Base-by-base conservation (phyloP, 2,329 filamentous ascomycete species). In the Colletotrichum magnum region DNA sequence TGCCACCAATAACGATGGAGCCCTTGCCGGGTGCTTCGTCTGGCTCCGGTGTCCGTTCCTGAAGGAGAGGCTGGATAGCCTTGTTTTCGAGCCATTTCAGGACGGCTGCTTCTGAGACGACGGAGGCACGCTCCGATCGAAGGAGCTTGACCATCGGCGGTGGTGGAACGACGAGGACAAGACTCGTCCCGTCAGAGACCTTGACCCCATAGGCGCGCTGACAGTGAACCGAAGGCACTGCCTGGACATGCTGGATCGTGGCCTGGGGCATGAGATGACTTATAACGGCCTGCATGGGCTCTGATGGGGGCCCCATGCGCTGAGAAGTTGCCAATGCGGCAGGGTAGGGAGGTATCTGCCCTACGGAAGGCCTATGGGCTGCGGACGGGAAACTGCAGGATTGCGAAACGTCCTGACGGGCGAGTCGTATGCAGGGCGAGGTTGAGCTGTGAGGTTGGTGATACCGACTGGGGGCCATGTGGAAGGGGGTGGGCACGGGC, bases 161-260 rank as follows among this genome's bases (percentile, higher is more conserved):
- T 6, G 83, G 83, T n/a, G 84, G 76, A 4, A 86, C 73, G 43
- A 82, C 79, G 48, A 88, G 77, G 32, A 83, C 69, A 26, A 87
- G 73, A 10, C 73, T 76, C 16, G 79, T 79, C 7, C 79, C 80
- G 61, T 85, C 79, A n/a, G 80, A 81, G 51, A 84, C 75, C 41
- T 76, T 77, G 61, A 86, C 77, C 70, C 79, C 77, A 75, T 84
- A 87, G 58, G 81, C 76, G 62, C 81, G 79, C 65, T 84, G 81
- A 9, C 81, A 78, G 12, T 80, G 77, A 58, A 77, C 73, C 3
- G 81, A 81, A 28, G 79, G 78, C 28, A 83, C 72, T 16, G 75
- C 72, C 36, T 76, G 75, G 56, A 83, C 71, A 32, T 76, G 75
- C 32, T 77, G 73, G 63, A 85, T 73, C 26, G 73, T 75, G 43